Conservation (phyloP, 805 yeast genomes). For the Maudiozyma saulgeensis region DNA sequence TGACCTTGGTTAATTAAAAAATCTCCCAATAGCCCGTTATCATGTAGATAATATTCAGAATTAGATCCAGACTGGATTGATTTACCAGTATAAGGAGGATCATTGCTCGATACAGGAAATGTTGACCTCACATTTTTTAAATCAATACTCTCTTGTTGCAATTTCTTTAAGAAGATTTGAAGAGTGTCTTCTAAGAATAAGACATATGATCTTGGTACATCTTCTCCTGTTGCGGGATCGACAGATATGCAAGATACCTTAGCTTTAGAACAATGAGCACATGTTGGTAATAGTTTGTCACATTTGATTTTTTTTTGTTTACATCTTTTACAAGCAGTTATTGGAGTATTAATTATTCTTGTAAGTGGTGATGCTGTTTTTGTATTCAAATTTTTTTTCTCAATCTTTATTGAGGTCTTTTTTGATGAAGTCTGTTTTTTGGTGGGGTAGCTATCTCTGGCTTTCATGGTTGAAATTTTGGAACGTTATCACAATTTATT, state of each 20-base stretch:
- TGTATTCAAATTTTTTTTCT: background rate
- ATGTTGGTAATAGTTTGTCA: constrained; percentile 48
- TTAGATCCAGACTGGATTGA: background rate
- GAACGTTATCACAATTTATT: no score
- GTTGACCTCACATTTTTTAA: constrained; percentile 19
- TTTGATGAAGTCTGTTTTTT: no score
- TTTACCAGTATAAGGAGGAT: constrained; percentile 17
- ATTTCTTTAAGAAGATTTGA: constrained; percentile 41
- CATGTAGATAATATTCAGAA: constrained; percentile 5
- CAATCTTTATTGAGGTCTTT: background rate
- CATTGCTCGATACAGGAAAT: constrained; percentile 22
- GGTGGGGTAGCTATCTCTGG: no score
- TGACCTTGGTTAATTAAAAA: constrained; percentile 19
- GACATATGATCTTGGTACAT: constrained; percentile 72
- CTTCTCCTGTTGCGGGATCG: constrained; percentile 84
- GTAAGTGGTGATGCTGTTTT: background rate
- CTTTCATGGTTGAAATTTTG: no score
- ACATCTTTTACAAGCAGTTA: constrained; percentile 82
- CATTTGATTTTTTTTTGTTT: constrained; percentile 58
- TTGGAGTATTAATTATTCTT: constrained; percentile 26
- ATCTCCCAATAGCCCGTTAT: constrained; percentile 19
- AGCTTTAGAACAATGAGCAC: constrained; percentile 47
- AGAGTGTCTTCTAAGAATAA: constrained; percentile 61
- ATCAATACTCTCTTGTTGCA: constrained; percentile 37
- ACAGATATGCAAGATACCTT: constrained; percentile 69